A percentile compares a stretch with the other conserved stretches of the same genome.
These are phyloP conservation scores for Cyclotella kingstonii DNA, from an alignment of 108 stramenopile genomes.

Conservation along the genomic window DNA sequence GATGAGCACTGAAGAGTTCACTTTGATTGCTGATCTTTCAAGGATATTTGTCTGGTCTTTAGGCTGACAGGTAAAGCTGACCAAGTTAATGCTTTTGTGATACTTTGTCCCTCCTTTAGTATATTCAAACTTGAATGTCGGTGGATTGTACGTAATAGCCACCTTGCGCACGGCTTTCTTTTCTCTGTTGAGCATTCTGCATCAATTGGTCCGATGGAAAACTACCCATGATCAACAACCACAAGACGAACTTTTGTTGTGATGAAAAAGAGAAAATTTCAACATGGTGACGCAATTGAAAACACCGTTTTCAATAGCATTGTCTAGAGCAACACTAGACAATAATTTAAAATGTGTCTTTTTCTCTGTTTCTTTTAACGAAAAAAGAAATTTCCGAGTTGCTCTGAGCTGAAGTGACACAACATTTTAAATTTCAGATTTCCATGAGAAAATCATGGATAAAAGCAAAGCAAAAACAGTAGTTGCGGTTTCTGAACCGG, in stretches of 20 bases:
- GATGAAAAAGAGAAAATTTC: not conserved
- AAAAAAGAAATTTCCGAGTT: too few relatives aligned
- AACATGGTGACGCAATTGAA: not conserved
- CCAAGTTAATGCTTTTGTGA: constrained; percentile 23
- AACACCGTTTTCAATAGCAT: too few relatives aligned
- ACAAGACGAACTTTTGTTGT: too few relatives aligned
- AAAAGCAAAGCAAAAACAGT: constrained; percentile 21
- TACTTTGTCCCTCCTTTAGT: constrained; percentile 16
- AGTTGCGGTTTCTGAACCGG: constrained; percentile 3
- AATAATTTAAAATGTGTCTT: too few relatives aligned
- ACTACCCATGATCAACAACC: not conserved
- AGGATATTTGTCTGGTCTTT: not conserved
- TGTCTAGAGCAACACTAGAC: too few relatives aligned
- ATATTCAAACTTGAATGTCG: constrained; percentile 36
- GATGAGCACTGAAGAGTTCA: not conserved
- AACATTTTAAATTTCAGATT: not conserved
- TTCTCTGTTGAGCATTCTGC: not conserved
- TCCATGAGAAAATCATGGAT: constrained; percentile 6
- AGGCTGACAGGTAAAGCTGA: not conserved
- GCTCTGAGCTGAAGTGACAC: too few relatives aligned
- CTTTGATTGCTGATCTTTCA: constrained; percentile 1
- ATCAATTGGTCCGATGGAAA: not conserved
- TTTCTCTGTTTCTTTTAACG: too few relatives aligned
- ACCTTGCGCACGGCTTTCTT: constrained; percentile 14
- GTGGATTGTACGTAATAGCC: constrained; percentile 25